These are phyloP conservation scores for thale cress (Arabidopsis thaliana) DNA, from an alignment of 345 rosid genomes.

Conservation along the genomic window TAIR10.1 NC_003070.9:19192001-19192500, in stretches of 20 bases:
- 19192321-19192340: slow-evolving; percentile 5
- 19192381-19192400: slow-evolving; percentile 93
- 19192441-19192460: slow-evolving; percentile 57
- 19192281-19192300: neutral
- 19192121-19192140: slow-evolving; percentile 97
- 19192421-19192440: slow-evolving; percentile 86
- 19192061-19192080: slow-evolving; percentile 64
- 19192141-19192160: slow-evolving; percentile 98
- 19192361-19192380: slow-evolving; percentile 95
- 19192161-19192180: slow-evolving; percentile 73
- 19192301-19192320: neutral
- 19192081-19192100: slow-evolving; percentile 75
- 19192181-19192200: slow-evolving; percentile 75
- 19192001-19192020: slow-evolving; percentile 21
- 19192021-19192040: slow-evolving; percentile 27
- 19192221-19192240: slow-evolving; percentile 95
- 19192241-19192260: slow-evolving; percentile 69
- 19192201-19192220: slow-evolving; percentile 95
- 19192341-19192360: slow-evolving; percentile 60
- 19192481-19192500: slow-evolving; percentile 93
- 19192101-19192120: slow-evolving; percentile 97
- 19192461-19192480: slow-evolving; percentile 85
- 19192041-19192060: slow-evolving; percentile 60
- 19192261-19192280: neutral
- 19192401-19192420: slow-evolving; percentile 94